Percentiles rank a stretch among this genome's conserved stretches.
These are phyloP conservation scores for Kurtzmaniella quercitrusa DNA, from an alignment of 1,139 yeast genomes.

Conservation along the genomic window DNA sequence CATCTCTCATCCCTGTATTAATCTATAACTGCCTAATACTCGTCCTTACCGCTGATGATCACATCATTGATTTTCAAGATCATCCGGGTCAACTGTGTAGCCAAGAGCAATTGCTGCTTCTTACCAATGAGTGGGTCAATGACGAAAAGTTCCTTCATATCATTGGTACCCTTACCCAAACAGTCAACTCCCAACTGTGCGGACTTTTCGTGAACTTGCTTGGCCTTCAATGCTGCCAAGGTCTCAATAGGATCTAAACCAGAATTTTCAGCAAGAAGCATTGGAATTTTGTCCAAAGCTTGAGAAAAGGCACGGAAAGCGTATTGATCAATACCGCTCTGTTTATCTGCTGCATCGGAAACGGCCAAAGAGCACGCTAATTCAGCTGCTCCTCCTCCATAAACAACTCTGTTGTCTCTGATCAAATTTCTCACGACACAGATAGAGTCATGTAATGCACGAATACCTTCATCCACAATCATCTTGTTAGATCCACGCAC, in stretches of 20 bases:
- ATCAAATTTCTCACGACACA: conserved; percentile 97
- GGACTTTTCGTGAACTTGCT: conserved; percentile 71
- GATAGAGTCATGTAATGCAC: conserved; percentile 94
- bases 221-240: conserved; percentile 75
- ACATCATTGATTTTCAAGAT: conserved; percentile 94
- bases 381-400: conserved; percentile 99
- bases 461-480: conserved; percentile 95
- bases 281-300: conserved; percentile 89
- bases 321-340: conserved; percentile 93
- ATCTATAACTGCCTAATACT: conserved; percentile 34
- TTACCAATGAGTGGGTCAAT: conserved; percentile 97
- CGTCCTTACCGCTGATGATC: conserved; percentile 86
- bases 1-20: neutral
- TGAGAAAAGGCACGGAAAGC: conserved; percentile 93
- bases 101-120: conserved; percentile 90
- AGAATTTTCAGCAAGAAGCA: conserved; percentile 94
- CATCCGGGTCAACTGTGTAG: conserved; percentile 97
- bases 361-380: conserved; percentile 90
- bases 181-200: conserved; percentile 90
- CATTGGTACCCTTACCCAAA: conserved; percentile 78
- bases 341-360: conserved; percentile 86
- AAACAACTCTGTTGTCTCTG: conserved; percentile 87
- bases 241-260: conserved; percentile 94
- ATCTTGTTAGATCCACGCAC: conserved; percentile 94
- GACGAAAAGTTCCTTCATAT: conserved; percentile 92